Percentiles rank a stretch among this genome's conserved stretches.
phyloP scores from a whole-genome alignment of 148 eudicot genomes.

The Diospyros lotus region DNA sequence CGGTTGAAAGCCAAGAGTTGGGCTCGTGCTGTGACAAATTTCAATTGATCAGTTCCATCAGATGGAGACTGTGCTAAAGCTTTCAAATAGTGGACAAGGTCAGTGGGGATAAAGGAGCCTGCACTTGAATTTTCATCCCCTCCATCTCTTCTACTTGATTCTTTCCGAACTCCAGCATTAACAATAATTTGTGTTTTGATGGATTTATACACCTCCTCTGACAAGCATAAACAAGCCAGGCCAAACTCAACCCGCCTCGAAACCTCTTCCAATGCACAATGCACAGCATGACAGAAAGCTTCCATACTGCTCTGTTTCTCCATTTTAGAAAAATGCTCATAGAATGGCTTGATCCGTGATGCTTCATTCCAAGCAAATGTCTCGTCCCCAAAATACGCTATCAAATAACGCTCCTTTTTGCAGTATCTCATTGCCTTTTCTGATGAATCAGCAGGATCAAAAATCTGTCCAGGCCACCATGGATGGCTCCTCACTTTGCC shows the following conservation, averaged over 20 bases:
- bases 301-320: slow-evolving; percentile 55
- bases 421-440: slow-evolving; percentile 47
- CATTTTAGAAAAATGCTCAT: slow-evolving; percentile 48
- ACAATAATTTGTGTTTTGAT: slow-evolving; percentile 42
- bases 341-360: slow-evolving; percentile 53
- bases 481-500: slow-evolving; percentile 88
- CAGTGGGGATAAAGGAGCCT: slow-evolving; percentile 41
- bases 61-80: slow-evolving; percentile 39
- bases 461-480: slow-evolving; percentile 96
- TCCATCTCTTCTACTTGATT: slow-evolving; percentile 34
- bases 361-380: slow-evolving; percentile 73
- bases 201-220: slow-evolving; percentile 34
- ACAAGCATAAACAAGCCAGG: slow-evolving; percentile 59
- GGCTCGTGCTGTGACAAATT: slow-evolving; percentile 39
- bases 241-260: slow-evolving; percentile 65
- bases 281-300: slow-evolving; percentile 56
- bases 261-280: slow-evolving; percentile 63
- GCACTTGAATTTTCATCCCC: slow-evolving; percentile 41
- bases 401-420: slow-evolving; percentile 42
- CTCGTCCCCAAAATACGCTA: slow-evolving; percentile 74
- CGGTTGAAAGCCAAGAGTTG: slow-evolving; percentile 58
- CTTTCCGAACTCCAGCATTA: slow-evolving; percentile 55
- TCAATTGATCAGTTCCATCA: slow-evolving; percentile 34
- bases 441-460: slow-evolving; percentile 55
- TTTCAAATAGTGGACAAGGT: slow-evolving; percentile 38